phyloP scores from a whole-genome alignment of 1,284 basidiomycete genomes.

The Earliella scabrosa region DNA sequence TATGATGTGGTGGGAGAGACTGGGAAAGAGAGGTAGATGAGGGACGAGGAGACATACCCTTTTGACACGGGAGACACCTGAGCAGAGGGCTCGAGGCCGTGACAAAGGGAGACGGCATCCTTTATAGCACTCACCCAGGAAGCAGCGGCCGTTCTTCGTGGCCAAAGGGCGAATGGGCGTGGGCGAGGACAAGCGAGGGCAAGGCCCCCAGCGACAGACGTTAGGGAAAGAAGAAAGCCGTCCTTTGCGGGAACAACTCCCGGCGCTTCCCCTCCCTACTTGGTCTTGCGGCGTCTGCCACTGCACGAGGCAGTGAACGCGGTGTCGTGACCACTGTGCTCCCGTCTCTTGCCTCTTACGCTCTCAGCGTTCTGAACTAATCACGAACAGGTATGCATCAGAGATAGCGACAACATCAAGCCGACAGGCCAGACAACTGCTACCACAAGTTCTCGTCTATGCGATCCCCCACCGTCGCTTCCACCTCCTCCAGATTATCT shows the following conservation, averaged over 20 bases:
- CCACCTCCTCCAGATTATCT: too few species aligned
- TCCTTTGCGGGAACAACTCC: constrained; percentile 10
- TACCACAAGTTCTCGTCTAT: too few species aligned
- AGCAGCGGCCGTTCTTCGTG: neutral
- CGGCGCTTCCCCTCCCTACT: constrained; percentile 2
- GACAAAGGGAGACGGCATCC: constrained; percentile 6
- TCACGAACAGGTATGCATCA: too few species aligned
- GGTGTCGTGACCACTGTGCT: constrained; percentile 25
- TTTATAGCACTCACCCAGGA: constrained; percentile 22
- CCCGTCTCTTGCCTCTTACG: too few species aligned
- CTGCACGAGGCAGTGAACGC: neutral
- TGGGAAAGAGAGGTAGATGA: neutral
- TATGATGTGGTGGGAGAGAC: neutral
- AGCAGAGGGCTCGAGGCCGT: constrained; percentile 16
- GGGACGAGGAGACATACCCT: constrained; percentile 17
- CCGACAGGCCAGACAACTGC: too few species aligned
- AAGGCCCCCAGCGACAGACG: neutral
- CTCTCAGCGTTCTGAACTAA: too few species aligned
- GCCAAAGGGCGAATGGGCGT: neutral
- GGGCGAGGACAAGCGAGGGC: neutral
- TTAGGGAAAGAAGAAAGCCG: constrained; percentile 8
- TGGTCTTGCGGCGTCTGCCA: neutral
- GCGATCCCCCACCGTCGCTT: too few species aligned
- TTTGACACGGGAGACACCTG: constrained; percentile 10
- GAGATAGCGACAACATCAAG: too few species aligned